Percentiles rank a stretch among this genome's conserved stretches.
Conservation (phyloP, 2,329 filamentous ascomycete species). For the Cyphellophora attinorum region DNA sequence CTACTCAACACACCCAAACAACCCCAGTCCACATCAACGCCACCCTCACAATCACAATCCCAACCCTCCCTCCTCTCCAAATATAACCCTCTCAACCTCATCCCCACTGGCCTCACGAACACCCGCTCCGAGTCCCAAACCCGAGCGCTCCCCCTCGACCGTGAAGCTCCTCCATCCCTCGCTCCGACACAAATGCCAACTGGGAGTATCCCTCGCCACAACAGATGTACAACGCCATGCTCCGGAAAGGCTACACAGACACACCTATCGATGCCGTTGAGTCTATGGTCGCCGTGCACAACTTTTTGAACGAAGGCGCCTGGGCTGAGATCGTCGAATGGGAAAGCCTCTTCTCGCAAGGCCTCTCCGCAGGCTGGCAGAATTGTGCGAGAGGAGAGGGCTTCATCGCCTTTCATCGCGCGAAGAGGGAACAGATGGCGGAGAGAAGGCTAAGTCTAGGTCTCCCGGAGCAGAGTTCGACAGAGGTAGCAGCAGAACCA, state of each 20-base stretch:
- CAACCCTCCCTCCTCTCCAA: conserved; percentile 49
- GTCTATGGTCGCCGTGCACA: conserved; percentile 95
- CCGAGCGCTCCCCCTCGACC: conserved; percentile 63
- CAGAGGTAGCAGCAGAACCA: conserved; percentile 43
- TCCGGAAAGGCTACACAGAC: conserved; percentile 91
- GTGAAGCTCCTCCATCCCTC: conserved; percentile 84
- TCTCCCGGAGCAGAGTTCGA: conserved; percentile 6
- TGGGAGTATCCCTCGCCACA: conserved; percentile 99
- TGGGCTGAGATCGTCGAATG: conserved; percentile 92
- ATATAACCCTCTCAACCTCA: conserved; percentile 81
- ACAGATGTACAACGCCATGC: conserved; percentile 98
- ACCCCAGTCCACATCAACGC: conserved; percentile 2
- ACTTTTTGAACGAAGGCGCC: conserved; percentile 94
- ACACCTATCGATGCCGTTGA: conserved; percentile 90
- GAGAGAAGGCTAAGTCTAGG: conserved; percentile 27
- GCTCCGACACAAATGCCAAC: conserved; percentile 64
- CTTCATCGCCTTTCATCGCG: conserved; percentile 47
- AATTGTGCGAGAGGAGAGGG: conserved; percentile 66
- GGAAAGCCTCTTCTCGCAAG: conserved; percentile 76
- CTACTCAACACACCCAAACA: conserved; percentile 15
- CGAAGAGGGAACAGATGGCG: conserved; percentile 29
- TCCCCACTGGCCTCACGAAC: conserved; percentile 83
- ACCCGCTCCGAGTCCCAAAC: conserved; percentile 64
- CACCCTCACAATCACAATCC: conserved; percentile 14
- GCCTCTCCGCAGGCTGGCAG: conserved; percentile 62